Conservation (phyloP, 1,284 basidiomycete species). For the Singerocomus inundabilis region DNA sequence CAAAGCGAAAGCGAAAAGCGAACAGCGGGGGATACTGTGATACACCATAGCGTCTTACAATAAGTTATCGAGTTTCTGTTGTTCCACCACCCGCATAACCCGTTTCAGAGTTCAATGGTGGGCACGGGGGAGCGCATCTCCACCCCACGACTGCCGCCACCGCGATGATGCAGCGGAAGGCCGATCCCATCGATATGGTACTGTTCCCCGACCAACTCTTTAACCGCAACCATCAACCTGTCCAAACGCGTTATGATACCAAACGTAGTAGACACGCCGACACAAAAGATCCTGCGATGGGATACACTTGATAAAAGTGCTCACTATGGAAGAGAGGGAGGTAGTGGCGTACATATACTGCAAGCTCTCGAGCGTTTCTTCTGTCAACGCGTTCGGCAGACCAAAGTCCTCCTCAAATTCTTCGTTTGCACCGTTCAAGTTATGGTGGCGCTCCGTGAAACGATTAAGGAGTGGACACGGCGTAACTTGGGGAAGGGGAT, state of each 20-base stretch:
- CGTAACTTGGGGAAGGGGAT: constrained; percentile 82
- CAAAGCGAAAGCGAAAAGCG: too few relatives aligned
- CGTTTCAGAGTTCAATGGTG: constrained; percentile 1
- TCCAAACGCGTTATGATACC: constrained; percentile 67
- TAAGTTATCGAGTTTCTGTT: background rate
- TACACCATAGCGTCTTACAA: background rate
- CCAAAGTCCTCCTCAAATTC: constrained; percentile 70
- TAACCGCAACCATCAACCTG: constrained; percentile 70
- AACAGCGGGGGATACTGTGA: too few relatives aligned
- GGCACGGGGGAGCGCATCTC: constrained; percentile 17
- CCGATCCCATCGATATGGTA: constrained; percentile 75
- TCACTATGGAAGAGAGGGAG: background rate
- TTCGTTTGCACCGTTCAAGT: constrained; percentile 61
- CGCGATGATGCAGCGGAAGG: constrained; percentile 26
- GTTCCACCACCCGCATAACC: too few relatives aligned
- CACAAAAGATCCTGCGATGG: constrained; percentile 60
- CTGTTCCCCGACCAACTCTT: constrained; percentile 79
- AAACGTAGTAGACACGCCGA: constrained; percentile 72
- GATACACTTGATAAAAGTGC: background rate
- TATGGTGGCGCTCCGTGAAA: constrained; percentile 62
- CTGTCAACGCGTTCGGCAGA: constrained; percentile 59
- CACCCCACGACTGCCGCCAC: constrained; percentile 13
- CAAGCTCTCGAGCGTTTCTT: constrained; percentile 65
- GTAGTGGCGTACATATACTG: constrained; percentile 58
- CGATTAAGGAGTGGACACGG: constrained; percentile 80